Base-by-base conservation (phyloP, 306 rosid genomes). In the Malus sieversii region DNA sequence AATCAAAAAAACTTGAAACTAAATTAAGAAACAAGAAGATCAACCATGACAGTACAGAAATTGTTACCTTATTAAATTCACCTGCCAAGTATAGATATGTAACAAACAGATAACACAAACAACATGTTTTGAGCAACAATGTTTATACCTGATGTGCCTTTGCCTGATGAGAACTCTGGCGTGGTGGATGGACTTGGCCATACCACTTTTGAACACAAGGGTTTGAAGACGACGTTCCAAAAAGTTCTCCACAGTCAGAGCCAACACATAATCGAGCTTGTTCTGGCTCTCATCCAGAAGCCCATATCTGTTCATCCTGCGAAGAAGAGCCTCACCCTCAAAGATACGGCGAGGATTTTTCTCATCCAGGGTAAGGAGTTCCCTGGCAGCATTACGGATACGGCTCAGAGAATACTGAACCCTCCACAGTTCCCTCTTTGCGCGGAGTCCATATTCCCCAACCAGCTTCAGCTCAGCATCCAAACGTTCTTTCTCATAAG, bases 341-440 rank as follows among this genome's bases (percentile, higher is more conserved):
- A 82, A 82, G 63, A 82, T 82, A 27, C 85, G 78, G 32, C 85
- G 81, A 8, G 85, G 85, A 10, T 72, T 81, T 57, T 81, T 81
- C 78, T 82, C 85, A 63, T 82, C 85, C 14, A 82, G 68, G 10
- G 85, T 82, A 62, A 82, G 85, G 78, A 82, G 85, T 10, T 77
- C 78, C 64, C 85, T 73, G 8, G 85, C 85, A 68, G 78, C 78
- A 62, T 82, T 82, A 22, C 85, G 82, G 76, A 82, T 82, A 20
- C 85, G 82, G 63, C 85, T 82, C 82, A 82, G 45, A 48, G 85
- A 82, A 82, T 82, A 82, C 63, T 82, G 85, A 30, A 82, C 85
- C 63, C 85, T 82, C 85, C 85, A 82, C 76, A 82, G 64, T 62
- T 82, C 85, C 44, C 85, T 78, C 73, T 82, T 46, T 82, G 76